Conservation (phyloP, 176 grass and related monocot species). For the Echinochloa phyllopogon region DNA sequence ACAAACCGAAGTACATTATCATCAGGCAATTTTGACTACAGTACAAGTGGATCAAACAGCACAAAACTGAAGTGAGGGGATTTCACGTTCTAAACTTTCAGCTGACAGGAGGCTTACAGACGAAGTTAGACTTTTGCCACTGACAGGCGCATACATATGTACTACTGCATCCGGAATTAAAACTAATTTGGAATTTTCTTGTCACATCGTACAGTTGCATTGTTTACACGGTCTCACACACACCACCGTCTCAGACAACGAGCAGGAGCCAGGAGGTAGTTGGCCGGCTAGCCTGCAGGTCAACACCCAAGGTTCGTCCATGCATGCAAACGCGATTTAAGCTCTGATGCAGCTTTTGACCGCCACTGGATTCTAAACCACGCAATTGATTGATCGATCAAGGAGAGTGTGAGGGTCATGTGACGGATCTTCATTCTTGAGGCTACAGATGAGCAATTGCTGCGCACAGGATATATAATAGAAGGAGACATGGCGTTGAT, state of each 20-base stretch:
- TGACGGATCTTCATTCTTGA: constrained; percentile 37
- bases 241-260: constrained; percentile 35
- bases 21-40: not conserved
- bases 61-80: not conserved
- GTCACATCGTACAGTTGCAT: not conserved
- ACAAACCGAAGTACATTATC: not conserved
- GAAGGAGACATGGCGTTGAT: constrained; percentile 9
- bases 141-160: not conserved
- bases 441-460: not conserved
- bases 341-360: constrained; percentile 32
- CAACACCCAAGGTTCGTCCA: constrained; percentile 33
- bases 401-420: constrained; percentile 30
- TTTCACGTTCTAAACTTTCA: not conserved
- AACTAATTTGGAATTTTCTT: constrained; percentile 41
- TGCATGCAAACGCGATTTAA: not conserved
- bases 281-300: constrained; percentile 1
- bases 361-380: constrained; percentile 31
- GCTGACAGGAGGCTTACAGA: not conserved
- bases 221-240: constrained; percentile 2
- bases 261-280: not conserved
- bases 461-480: not conserved
- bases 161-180: not conserved
- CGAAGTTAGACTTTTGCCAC: constrained; percentile 19
- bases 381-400: constrained; percentile 37
- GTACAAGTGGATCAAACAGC: not conserved